These are phyloP conservation scores for Acanthamoeba triangularis DNA, from an alignment of 208 protist genomes.

Conservation along the genomic window DNA sequence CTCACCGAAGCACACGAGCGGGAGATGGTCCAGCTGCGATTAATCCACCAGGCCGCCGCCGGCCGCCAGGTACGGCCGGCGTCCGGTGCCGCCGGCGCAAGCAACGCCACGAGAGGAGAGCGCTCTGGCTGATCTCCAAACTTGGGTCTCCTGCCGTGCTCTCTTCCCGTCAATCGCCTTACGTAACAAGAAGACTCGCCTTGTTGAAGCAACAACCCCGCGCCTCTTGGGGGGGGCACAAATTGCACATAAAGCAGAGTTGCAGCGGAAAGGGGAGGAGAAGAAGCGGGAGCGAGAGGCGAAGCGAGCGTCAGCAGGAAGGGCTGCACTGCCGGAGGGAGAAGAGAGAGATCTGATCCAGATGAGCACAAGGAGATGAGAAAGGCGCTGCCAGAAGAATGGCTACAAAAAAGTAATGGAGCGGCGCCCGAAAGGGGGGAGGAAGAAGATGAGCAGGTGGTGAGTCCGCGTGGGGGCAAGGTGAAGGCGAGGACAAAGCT, in stretches of 20 bases:
- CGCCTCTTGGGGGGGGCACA: no score
- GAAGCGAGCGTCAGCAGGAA: neutral
- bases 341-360: neutral
- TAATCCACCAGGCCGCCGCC: neutral
- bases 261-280: neutral
- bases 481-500: neutral
- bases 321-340: neutral
- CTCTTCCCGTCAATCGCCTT: neutral
- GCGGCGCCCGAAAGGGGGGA: neutral
- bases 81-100: neutral
- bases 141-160: neutral
- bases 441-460: neutral
- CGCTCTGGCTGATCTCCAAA: neutral
- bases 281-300: neutral
- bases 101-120: neutral
- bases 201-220: neutral
- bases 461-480: conserved; percentile 17
- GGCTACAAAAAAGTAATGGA: neutral
- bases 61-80: no score
- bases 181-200: neutral
- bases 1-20: conserved; percentile 37
- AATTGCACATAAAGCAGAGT: neutral
- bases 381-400: conserved; percentile 56
- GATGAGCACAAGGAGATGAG: conserved; percentile 5
- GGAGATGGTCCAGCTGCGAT: conserved; percentile 42